Evolutionary conservation across 345 rosid genomes (phyloP).

Genomic region (Eutrema yunnanense): DNA sequence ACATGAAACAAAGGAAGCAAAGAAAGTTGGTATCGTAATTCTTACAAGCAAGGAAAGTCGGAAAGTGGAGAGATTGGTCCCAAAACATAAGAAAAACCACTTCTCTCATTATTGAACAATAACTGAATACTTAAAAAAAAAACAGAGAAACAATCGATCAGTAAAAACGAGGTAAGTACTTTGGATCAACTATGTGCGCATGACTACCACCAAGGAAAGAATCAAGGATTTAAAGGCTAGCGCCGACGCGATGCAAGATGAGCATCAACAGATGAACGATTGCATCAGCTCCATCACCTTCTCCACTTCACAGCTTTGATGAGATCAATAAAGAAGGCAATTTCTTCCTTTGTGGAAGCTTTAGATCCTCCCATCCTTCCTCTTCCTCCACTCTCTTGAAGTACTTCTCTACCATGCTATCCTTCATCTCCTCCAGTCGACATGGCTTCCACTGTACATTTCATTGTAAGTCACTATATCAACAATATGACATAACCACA

Average conservation of each 20-base stretch:
- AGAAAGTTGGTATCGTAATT: too few species aligned
- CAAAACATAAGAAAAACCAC: too few species aligned
- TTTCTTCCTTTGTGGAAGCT: conserved; percentile 42
- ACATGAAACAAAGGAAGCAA: too few species aligned
- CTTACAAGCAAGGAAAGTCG: too few species aligned
- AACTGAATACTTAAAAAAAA: too few species aligned
- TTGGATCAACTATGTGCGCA: too few species aligned
- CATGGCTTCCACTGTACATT: conserved; percentile 66
- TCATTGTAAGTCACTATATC: not conserved
- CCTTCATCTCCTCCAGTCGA: conserved; percentile 42
- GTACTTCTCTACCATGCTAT: conserved; percentile 47
- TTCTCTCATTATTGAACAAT: too few species aligned
- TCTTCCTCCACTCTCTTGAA: conserved; percentile 50
- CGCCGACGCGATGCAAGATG: not conserved
- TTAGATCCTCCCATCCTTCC: conserved; percentile 43
- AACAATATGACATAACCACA: not conserved
- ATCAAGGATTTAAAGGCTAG: not conserved
- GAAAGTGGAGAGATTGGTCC: too few species aligned
- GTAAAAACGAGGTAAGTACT: too few species aligned
- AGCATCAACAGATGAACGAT: not conserved
- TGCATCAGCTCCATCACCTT: not conserved
- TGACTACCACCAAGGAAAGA: not conserved
- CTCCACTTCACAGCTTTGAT: conserved; percentile 44
- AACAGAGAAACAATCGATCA: too few species aligned
- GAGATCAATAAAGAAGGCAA: conserved; percentile 40